Conservation (phyloP, 2,329 filamentous ascomycete genomes). For the Pseudocercospora eumusae region DNA sequence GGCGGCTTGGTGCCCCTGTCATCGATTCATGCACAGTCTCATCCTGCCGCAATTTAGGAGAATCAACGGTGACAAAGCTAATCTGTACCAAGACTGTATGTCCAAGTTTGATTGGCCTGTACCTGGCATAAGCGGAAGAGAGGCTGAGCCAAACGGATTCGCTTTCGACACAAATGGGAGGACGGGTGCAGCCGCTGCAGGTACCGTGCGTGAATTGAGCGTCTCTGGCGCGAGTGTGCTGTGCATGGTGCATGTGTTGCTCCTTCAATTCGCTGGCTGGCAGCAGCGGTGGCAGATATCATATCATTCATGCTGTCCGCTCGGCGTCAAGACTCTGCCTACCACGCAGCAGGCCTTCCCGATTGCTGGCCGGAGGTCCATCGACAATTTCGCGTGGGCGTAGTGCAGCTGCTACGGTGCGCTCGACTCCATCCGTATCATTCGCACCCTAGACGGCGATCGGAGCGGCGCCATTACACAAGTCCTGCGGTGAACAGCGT, state of each 20-base stretch:
- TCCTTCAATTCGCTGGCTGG: constrained; percentile 15
- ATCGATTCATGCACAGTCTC: constrained; percentile 23
- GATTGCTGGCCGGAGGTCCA: constrained; percentile 3
- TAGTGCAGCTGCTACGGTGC: neutral
- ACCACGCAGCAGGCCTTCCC: neutral
- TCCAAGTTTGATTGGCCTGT: constrained; percentile 22
- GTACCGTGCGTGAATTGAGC: constrained; percentile 10
- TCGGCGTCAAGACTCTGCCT: constrained; percentile 8
- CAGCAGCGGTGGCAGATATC: neutral
- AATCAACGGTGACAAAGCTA: constrained; percentile 24
- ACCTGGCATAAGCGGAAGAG: constrained; percentile 21
- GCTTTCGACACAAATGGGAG: constrained; percentile 5
- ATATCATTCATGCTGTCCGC: no score
- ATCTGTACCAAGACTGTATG: constrained; percentile 14
- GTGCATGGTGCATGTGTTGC: constrained; percentile 8
- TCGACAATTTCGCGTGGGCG: constrained; percentile 13
- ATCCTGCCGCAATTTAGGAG: constrained; percentile 24
- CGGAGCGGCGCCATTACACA: constrained; percentile 3
- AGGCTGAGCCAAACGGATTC: constrained; percentile 15
- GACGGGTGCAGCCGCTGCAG: constrained; percentile 17
- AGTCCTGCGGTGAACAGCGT: constrained; percentile 15
- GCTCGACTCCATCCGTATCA: constrained; percentile 11
- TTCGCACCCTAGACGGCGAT: constrained; percentile 15
- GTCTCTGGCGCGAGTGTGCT: constrained; percentile 1
- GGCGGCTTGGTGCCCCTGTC: constrained; percentile 19